phyloP scores from a whole-genome alignment of 345 rosid genomes.

The Hibiscus tridactylites region DNA sequence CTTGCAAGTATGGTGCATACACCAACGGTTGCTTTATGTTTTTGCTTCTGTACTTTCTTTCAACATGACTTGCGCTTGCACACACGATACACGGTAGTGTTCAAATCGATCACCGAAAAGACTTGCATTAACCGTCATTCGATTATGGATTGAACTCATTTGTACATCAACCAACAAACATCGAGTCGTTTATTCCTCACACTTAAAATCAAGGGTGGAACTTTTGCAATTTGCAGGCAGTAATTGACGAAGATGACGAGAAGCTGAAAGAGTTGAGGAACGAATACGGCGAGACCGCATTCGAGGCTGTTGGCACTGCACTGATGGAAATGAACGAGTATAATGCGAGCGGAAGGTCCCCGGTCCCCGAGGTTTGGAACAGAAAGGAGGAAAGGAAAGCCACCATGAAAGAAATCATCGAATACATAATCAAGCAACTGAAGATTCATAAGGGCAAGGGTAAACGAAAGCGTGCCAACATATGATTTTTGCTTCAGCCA shows the following conservation, averaged over 20 bases:
- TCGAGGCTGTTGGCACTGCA: constrained; percentile 21
- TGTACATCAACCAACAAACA: too few species aligned
- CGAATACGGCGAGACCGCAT: constrained; percentile 18
- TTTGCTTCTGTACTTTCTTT: not conserved
- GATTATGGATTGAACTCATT: not conserved
- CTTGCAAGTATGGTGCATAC: constrained; percentile 5
- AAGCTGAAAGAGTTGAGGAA: constrained; percentile 14
- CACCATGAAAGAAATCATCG: constrained; percentile 19
- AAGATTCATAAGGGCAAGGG: constrained; percentile 20
- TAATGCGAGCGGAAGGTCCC: constrained; percentile 25
- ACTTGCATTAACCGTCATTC: not conserved
- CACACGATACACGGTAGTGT: not conserved
- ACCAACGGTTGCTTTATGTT: not conserved
- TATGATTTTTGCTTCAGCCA: too few species aligned
- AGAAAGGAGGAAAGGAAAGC: constrained; percentile 22
- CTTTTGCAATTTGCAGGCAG: constrained; percentile 5
- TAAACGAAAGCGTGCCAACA: not conserved
- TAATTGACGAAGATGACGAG: constrained; percentile 16
- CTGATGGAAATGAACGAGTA: constrained; percentile 24
- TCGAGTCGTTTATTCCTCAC: too few species aligned
- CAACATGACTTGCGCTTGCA: not conserved
- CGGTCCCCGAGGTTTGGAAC: constrained; percentile 25
- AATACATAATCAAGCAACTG: constrained; percentile 19
- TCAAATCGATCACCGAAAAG: not conserved
- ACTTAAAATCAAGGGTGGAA: too few species aligned